Evolutionary conservation across 371 early-diverging fungal genomes (phyloP), one percentile per base, ranked within the genome.

Genomic region (Phascolomyces articulosus): DNA sequence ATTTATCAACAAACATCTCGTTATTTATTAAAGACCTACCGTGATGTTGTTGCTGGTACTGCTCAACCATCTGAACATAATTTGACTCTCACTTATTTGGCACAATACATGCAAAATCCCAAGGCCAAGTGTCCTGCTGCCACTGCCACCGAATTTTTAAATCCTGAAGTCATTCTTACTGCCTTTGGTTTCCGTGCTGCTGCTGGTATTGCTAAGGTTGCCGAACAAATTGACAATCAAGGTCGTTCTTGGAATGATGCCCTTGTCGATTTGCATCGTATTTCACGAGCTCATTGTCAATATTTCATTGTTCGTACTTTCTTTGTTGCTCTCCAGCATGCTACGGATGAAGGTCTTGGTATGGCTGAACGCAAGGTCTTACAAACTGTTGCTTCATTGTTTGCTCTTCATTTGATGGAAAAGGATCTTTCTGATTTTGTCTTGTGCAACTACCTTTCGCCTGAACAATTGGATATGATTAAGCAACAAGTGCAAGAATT

Each of bases 111-210:
- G 31, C 63, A 77, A 27, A 74, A 78, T 64, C 80, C 83, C 67
- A 75, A 83, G 60, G 86, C 81, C 69, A 84, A 62, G 62, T 87
- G 85, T 49, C 76, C 77, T n/a, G 85, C 79, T 15, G 67, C 68
- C 0, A 58, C 74, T 1, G 62, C 79, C 11, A 15, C 69, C 28
- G 88, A 87, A 64, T 87, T 86, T 68, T 64, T 74, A 16, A 85
- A 86, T 70, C 81, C 84, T 16, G 84, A 85, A 62, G 65, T 85
- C 31, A 88, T 89, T 63, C 68, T 91, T 40, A 77, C 84, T 29
- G 81, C 89, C 9, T 88, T 87, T 40, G 86, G 88, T n/a, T 89
- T 85, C 78, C 89, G 91, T 60, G 87, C 90, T 4, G 87, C 87
- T 18, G 73, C 76, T 34, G 66, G 87, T 56, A 80, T 85, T 10